Percentiles rank a stretch among this genome's conserved stretches.
phyloP scores from a whole-genome alignment of 225 moss, liverwort and hornwort species.

The Straminergon stramineum region DNA sequence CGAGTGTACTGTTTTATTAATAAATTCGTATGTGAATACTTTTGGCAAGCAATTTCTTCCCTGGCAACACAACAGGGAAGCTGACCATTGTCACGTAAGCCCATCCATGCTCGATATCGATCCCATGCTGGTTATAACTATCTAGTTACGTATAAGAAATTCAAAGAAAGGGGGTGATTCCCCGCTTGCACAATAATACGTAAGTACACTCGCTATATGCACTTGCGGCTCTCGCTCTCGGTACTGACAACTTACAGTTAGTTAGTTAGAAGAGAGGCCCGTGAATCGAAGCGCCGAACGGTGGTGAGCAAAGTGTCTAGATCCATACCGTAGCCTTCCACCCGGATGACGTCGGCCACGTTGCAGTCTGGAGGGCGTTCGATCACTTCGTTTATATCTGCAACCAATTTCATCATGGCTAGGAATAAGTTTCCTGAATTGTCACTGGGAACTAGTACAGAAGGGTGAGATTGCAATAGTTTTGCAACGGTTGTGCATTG shows the following conservation, averaged over 20 bases:
- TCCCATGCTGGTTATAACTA: background rate
- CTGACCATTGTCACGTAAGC: background rate
- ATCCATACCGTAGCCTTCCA: slow-evolving; percentile 21
- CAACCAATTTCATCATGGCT: background rate
- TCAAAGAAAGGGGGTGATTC: background rate
- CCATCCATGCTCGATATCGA: background rate
- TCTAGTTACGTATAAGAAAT: background rate
- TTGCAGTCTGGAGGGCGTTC: background rate
- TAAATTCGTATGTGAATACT: background rate
- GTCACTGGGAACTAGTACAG: background rate
- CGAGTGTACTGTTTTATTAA: background rate
- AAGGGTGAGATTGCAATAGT: background rate
- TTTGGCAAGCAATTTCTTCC: background rate
- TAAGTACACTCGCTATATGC: background rate
- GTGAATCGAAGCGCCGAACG: background rate
- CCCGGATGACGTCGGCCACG: background rate
- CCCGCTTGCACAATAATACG: too few relatives aligned
- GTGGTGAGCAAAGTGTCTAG: background rate
- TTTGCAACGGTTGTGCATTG: background rate
- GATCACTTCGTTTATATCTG: slow-evolving; percentile 14
- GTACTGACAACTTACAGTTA: background rate
- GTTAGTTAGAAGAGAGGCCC: background rate
- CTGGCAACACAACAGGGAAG: background rate
- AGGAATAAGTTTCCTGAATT: background rate
- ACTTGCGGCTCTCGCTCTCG: too few relatives aligned